phyloP scores from a whole-genome alignment of 345 rosid species.

The Gynandropsis gynandra region DNA sequence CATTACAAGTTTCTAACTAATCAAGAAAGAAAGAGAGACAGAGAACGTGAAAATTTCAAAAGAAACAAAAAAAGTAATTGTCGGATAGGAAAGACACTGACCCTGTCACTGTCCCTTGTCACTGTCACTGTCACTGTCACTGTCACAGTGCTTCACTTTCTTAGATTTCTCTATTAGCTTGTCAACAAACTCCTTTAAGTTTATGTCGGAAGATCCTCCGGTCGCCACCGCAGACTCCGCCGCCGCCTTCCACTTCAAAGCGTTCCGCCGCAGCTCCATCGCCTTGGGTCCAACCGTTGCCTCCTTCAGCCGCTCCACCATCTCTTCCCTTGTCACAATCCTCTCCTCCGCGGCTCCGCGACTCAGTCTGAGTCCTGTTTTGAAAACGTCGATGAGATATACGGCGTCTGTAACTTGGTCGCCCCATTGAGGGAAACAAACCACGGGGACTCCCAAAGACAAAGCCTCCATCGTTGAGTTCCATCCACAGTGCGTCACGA shows the following conservation, averaged over 20 bases:
- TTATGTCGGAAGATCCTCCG: conserved; percentile 67
- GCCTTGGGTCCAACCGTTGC: conserved; percentile 50
- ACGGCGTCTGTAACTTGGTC: conserved; percentile 78
- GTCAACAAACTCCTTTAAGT: conserved; percentile 57
- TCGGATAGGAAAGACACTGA: too few relatives aligned
- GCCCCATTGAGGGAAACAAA: conserved; percentile 78
- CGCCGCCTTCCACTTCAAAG: conserved; percentile 56
- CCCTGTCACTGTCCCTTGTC: too few relatives aligned
- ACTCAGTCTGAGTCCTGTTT: conserved; percentile 57
- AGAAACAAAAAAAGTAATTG: too few relatives aligned
- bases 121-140: too few relatives aligned
- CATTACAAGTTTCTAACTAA: too few relatives aligned
- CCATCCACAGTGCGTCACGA: conserved; percentile 90
- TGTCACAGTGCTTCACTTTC: conserved; percentile 1
- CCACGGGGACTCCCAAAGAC: conserved; percentile 52
- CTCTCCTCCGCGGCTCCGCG: conserved; percentile 55
- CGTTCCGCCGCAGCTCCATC: conserved; percentile 45
- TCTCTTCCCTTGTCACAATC: conserved; percentile 54
- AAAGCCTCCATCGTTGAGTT: conserved; percentile 77
- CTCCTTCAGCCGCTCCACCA: conserved; percentile 52
- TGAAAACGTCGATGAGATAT: conserved; percentile 54
- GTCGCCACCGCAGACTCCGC: conserved; percentile 66
- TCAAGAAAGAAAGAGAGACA: too few relatives aligned
- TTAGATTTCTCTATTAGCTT: conserved; percentile 33
- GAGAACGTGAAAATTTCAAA: too few relatives aligned